Percentiles rank a stretch among this genome's conserved stretches.
phyloP scores from a whole-genome alignment of 225 moss, liverwort and hornwort species.

The Lunularia cruciata region DNA sequence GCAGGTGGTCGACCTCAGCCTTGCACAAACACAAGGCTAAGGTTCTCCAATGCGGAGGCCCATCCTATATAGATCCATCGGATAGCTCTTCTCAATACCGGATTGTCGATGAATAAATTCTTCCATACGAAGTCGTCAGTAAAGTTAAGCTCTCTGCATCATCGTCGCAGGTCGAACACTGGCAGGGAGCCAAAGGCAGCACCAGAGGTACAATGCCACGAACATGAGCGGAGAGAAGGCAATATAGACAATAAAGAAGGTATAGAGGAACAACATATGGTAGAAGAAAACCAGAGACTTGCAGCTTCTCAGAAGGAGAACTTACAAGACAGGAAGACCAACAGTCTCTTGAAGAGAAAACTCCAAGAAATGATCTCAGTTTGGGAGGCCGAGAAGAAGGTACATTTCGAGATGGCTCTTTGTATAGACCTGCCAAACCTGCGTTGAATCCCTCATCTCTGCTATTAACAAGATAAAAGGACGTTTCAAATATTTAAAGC shows the following conservation, averaged over 20 bases:
- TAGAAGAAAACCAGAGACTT: conserved; percentile 45
- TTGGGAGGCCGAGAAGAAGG: conserved; percentile 68
- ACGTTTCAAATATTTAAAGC: too few relatives aligned
- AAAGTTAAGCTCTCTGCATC: too few relatives aligned
- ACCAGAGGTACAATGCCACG: conserved; percentile 42
- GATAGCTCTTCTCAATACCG: too few relatives aligned
- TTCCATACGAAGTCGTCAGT: too few relatives aligned
- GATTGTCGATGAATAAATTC: too few relatives aligned
- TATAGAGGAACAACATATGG: conserved; percentile 21
- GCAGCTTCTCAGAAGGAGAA: conserved; percentile 58
- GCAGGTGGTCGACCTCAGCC: too few relatives aligned
- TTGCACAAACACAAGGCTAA: too few relatives aligned
- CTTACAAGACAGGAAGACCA: conserved; percentile 61
- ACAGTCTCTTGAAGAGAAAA: conserved; percentile 62
- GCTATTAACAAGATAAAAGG: too few relatives aligned
- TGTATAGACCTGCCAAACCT: neutral
- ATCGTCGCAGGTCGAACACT: conserved; percentile 49
- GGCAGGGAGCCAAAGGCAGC: conserved; percentile 34
- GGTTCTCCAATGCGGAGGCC: too few relatives aligned
- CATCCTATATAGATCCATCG: too few relatives aligned
- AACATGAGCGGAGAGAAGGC: conserved; percentile 42
- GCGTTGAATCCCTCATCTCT: too few relatives aligned
- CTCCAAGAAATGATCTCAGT: conserved; percentile 61
- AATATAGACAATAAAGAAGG: conserved; percentile 27
- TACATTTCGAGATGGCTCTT: neutral